Conservation (phyloP, 108 stramenopile genomes). For the Stephanodiscus triporus region DNA sequence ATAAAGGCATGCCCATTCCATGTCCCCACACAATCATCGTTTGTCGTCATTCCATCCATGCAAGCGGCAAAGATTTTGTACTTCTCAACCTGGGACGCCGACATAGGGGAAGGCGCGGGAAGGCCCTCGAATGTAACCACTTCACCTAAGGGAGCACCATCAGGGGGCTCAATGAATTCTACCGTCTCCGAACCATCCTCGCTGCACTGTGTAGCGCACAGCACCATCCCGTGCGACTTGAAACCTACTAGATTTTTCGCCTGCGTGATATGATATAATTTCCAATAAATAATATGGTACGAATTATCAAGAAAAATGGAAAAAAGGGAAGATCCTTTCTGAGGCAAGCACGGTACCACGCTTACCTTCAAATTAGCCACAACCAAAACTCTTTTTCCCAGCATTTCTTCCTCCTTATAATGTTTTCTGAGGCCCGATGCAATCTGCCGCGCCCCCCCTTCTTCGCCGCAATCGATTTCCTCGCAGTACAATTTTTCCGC, state of each 20-base stretch:
- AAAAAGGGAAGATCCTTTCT: not conserved
- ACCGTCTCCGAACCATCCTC: conserved; percentile 81
- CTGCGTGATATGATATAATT: not conserved
- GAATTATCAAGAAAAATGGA: not conserved
- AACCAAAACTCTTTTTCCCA: conserved; percentile 90
- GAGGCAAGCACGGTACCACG: not conserved
- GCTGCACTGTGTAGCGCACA: conserved; percentile 84
- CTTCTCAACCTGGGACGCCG: conserved; percentile 92
- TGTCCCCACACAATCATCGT: conserved; percentile 70
- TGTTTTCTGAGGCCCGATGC: conserved; percentile 90
- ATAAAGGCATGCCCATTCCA: conserved; percentile 89
- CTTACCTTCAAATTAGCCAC: conserved; percentile 93
- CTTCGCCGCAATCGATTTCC: conserved; percentile 97
- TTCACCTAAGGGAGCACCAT: conserved; percentile 88
- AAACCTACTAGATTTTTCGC: conserved; percentile 96
- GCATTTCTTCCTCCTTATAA: conserved; percentile 89
- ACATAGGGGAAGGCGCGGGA: conserved; percentile 70
- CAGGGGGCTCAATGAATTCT: conserved; percentile 96
- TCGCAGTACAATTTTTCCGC: conserved; percentile 98
- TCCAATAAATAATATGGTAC: not conserved
- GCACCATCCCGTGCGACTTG: conserved; percentile 97
- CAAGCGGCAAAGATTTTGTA: conserved; percentile 95
- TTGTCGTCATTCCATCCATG: conserved; percentile 87
- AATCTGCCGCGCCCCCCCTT: conserved; percentile 76
- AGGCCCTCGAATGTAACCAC: conserved; percentile 91